Evolutionary conservation across 768 basidiomycete genomes (phyloP).

Genomic region (Tubosaeta sp.): DNA sequence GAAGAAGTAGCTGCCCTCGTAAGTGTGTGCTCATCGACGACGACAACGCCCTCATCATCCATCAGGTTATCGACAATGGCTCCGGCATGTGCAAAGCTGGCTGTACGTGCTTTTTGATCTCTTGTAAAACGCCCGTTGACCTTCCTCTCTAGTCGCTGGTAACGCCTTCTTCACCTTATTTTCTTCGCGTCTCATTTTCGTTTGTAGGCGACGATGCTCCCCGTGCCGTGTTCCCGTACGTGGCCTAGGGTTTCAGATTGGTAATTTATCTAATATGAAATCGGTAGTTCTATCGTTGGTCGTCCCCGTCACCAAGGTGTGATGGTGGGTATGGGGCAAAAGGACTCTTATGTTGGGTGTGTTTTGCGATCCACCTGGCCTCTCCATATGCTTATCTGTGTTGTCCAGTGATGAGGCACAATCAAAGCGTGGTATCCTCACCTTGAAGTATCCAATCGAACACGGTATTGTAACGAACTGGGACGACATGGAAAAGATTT

Average conservation of each 20-base stretch:
- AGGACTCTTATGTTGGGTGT: constrained; percentile 94
- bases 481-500: constrained; percentile 99
- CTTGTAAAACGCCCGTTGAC: constrained; percentile 16
- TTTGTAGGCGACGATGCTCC: constrained; percentile 79
- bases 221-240: constrained; percentile 94
- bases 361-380: constrained; percentile 2
- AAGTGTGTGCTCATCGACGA: constrained; percentile 10
- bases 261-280: constrained; percentile 9
- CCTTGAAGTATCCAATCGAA: constrained; percentile 90
- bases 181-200: constrained; percentile 4
- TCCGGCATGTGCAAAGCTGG: constrained; percentile 99
- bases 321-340: constrained; percentile 97
- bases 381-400: constrained; percentile 11
- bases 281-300: constrained; percentile 80
- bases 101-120: constrained; percentile 52
- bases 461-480: constrained; percentile 97
- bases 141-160: constrained; percentile 56
- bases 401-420: constrained; percentile 77
- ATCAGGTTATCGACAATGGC: constrained; percentile 86
- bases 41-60: background rate
- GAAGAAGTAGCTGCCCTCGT: constrained; percentile 62
- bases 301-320: constrained; percentile 93
- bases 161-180: constrained; percentile 6
- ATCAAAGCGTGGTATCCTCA: constrained; percentile 92
- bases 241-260: constrained; percentile 19